Evolutionary conservation across 176 grass and related monocot genomes (phyloP), one percentile per base, ranked within the genome.

Genomic region (Thalia dealbata): DNA sequence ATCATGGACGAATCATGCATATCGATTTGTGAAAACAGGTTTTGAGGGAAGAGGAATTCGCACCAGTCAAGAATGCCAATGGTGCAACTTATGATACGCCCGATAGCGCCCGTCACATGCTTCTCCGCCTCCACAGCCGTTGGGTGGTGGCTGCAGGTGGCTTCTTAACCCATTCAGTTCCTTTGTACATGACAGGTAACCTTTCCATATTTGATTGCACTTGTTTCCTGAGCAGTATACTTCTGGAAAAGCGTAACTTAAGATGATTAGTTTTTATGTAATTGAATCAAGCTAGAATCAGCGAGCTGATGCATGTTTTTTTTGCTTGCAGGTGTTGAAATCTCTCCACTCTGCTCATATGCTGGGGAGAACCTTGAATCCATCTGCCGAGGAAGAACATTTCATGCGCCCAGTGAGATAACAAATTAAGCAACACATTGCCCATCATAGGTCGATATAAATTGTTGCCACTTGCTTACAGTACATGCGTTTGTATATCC

Each of bases 121-220:
- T 96, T 45, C 92, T 96, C 64, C 86, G 89, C 43, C 92, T 96
- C 68, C 92, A 96, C 70, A 96, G 89, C 71, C 78, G 84, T 46
- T 96, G 89, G 92, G 92, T 96, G 6, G 88, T 96, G 72, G 86
- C 92, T 52, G 92, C 89, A 29, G 92, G 92, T 69, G 92, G 92
- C 55, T 96, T 92, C 74, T 77, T 96, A 71, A 96, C 88, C 14
- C 88, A 96, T 79, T 96, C 92, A 0, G 84, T 92, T 56, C 89
- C 92, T 58, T 83, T 91, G 52, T 92, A 85, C 71, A 69, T 87
- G 75, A 96, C 92, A 60, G 92, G 92, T 96, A 89, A 78, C 41
- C 32, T 86, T 30, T 70, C 61, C 10, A 32, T 72, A 22, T 60
- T 1, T 76, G 7, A 19, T 23, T 32, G 8, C 18, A 44, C 3